These are phyloP conservation scores for Emergomyces orientalis DNA, from an alignment of 2,329 filamentous ascomycete genomes.

Conservation along the genomic window DNA sequence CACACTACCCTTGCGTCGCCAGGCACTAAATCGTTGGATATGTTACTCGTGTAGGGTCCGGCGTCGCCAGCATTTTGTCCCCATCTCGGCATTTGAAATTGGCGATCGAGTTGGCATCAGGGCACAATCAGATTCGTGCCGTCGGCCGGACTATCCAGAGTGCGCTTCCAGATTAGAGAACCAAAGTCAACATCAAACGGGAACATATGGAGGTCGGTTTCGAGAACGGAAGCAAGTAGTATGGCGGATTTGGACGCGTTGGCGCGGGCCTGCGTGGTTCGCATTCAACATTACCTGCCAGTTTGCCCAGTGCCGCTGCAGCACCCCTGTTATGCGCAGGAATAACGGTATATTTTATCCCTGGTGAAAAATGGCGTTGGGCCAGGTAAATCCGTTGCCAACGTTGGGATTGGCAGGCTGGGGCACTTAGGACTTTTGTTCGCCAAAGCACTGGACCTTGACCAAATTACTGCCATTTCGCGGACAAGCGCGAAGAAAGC, in stretches of 20 bases:
- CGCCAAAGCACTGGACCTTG: conserved; percentile 59
- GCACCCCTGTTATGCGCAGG: conserved; percentile 71
- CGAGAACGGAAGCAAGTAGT: conserved; percentile 43
- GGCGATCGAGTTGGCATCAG: conserved; percentile 61
- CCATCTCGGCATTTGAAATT: conserved; percentile 43
- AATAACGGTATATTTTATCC: conserved; percentile 62
- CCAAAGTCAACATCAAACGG: conserved; percentile 31
- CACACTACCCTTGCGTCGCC: conserved; percentile 44
- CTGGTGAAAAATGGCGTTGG: conserved; percentile 58
- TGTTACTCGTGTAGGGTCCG: conserved; percentile 57
- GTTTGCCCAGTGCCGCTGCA: conserved; percentile 41
- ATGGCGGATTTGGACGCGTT: conserved; percentile 52
- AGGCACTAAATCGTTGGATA: conserved; percentile 59
- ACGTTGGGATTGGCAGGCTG: conserved; percentile 63
- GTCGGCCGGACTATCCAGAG: conserved; percentile 33
- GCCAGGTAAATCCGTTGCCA: conserved; percentile 60
- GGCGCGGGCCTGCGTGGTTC: conserved; percentile 50
- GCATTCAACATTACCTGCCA: conserved; percentile 48
- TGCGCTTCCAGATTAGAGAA: conserved; percentile 33
- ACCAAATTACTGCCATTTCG: conserved; percentile 51
- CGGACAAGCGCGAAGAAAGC: conserved; percentile 41
- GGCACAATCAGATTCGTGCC: conserved; percentile 51
- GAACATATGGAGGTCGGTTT: conserved; percentile 32
- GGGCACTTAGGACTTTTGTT: conserved; percentile 66
- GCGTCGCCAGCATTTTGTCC: conserved; percentile 44